phyloP scores from a whole-genome alignment of 2,329 filamentous ascomycete genomes.

The Pseudocercospora pini-densiflorae region DNA sequence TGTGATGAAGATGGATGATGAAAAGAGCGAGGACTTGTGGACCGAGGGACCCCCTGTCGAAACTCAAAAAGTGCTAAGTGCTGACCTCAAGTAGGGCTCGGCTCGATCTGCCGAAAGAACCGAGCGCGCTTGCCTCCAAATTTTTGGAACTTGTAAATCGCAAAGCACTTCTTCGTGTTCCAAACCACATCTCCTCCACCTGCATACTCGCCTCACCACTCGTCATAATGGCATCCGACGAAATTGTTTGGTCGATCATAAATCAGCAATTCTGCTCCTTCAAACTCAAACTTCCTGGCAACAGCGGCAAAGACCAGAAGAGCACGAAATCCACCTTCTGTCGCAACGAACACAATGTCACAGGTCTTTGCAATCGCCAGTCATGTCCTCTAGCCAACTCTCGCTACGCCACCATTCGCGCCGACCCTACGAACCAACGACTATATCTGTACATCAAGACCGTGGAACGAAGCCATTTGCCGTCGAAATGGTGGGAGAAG shows the following conservation, averaged over 20 bases:
- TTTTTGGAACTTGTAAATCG: not conserved
- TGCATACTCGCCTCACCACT: not conserved
- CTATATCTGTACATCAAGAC: conserved; percentile 98
- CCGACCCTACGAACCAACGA: conserved; percentile 76
- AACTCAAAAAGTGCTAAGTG: too few species aligned
- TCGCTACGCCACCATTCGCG: conserved; percentile 88
- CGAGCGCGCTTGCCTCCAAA: not conserved
- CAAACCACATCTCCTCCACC: not conserved
- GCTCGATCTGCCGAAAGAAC: not conserved
- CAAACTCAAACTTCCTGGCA: conserved; percentile 72
- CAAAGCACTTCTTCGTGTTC: not conserved
- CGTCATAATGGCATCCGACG: conserved; percentile 78
- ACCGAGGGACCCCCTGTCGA: too few species aligned
- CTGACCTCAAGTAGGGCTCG: not conserved
- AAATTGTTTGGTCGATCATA: conserved; percentile 97
- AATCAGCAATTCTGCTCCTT: conserved; percentile 95
- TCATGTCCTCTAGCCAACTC: conserved; percentile 90
- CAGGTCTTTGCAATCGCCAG: conserved; percentile 78
- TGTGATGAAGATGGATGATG: not conserved
- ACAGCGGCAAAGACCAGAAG: conserved; percentile 54
- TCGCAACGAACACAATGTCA: conserved; percentile 69
- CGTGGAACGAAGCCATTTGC: conserved; percentile 84
- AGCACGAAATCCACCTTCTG: conserved; percentile 91
- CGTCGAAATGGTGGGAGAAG: conserved; percentile 91
- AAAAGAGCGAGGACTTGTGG: too few species aligned